Percentiles rank a stretch among this genome's conserved stretches.
phyloP scores from a whole-genome alignment of 2,329 filamentous ascomycete genomes.

The Pestalotiopsis sp. region DNA sequence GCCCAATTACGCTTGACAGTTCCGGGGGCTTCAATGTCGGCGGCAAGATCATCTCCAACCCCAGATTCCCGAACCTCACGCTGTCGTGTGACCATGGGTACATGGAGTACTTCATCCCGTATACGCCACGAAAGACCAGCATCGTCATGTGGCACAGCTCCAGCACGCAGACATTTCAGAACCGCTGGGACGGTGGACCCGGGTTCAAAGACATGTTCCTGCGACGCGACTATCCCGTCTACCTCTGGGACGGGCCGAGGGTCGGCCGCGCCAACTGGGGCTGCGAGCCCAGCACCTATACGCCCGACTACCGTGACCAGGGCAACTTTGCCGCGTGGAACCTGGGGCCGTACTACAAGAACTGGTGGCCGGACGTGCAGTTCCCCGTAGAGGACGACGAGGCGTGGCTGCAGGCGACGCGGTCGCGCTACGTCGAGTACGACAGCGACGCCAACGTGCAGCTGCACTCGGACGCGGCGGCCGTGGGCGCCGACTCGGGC shows the following conservation, averaged over 20 bases:
- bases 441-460: conserved; percentile 32
- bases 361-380: conserved; percentile 36
- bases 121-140: conserved; percentile 31
- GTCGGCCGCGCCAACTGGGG: conserved; percentile 38
- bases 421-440: conserved; percentile 36
- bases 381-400: conserved; percentile 31
- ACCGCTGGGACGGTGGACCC: conserved; percentile 39
- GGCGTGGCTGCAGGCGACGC: conserved; percentile 36
- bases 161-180: conserved; percentile 38
- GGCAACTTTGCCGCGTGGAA: conserved; percentile 38
- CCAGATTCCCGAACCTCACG: conserved; percentile 26
- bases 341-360: conserved; percentile 30
- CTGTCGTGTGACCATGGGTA: conserved; percentile 40
- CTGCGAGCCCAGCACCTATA: conserved; percentile 31
- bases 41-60: conserved; percentile 30
- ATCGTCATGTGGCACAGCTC: conserved; percentile 41
- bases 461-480: conserved; percentile 34
- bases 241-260: conserved; percentile 38
- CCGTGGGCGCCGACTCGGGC: conserved; percentile 34
- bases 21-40: conserved; percentile 36
- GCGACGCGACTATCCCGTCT: conserved; percentile 37
- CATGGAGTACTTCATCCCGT: conserved; percentile 39
- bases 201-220: conserved; percentile 42
- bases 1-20: conserved; percentile 17
- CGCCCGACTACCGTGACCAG: conserved; percentile 33